Evolutionary conservation across 345 rosid species (phyloP).

Genomic region (Euphorbia pulcherrima): DNA sequence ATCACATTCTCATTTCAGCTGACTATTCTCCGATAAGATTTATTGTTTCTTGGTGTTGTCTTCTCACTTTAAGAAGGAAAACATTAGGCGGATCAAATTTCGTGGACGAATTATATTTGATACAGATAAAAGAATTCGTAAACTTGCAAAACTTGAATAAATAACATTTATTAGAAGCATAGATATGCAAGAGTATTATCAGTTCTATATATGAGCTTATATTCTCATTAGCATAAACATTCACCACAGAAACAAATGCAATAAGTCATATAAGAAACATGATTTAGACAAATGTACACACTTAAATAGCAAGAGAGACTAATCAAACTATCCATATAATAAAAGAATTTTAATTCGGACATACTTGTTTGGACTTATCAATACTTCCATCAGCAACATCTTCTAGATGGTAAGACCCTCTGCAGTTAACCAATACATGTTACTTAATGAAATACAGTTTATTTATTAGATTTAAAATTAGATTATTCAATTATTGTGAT

Average conservation of each 20-base stretch:
- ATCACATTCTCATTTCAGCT: background rate
- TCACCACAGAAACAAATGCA: conserved; percentile 7
- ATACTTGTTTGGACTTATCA: conserved; percentile 54
- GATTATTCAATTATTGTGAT: conserved; percentile 2
- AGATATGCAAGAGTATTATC: background rate
- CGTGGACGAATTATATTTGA: no score
- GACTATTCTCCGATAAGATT: no score
- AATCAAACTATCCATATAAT: background rate
- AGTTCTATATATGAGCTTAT: background rate
- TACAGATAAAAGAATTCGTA: no score
- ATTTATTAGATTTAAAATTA: conserved; percentile 2
- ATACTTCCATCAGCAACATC: conserved; percentile 38
- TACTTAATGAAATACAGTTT: conserved; percentile 11
- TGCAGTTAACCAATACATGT: conserved; percentile 35
- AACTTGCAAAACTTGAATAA: background rate
- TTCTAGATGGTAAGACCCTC: conserved; percentile 33
- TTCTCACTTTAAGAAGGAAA: no score
- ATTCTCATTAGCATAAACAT: background rate
- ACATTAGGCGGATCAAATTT: no score
- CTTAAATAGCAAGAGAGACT: background rate
- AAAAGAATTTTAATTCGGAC: conserved; percentile 12
- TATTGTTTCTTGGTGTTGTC: no score
- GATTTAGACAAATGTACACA: background rate
- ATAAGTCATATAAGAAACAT: background rate
- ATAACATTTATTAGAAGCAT: background rate